phyloP scores from a whole-genome alignment of 2,329 filamentous ascomycete genomes.

The Madurella mycetomatis region DNA sequence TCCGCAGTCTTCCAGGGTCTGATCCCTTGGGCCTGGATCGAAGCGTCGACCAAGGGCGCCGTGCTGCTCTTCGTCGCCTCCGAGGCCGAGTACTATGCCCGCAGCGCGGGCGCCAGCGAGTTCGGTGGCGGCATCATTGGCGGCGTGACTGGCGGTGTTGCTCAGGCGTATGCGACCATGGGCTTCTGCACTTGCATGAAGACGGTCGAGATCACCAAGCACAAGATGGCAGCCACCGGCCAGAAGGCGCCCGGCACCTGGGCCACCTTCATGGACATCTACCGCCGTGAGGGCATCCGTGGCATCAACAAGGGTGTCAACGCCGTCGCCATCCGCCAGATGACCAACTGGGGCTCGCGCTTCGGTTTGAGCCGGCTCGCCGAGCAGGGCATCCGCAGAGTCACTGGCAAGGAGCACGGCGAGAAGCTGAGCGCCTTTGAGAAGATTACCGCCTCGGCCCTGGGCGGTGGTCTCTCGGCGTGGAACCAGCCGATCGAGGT shows the following conservation, averaged over 20 bases:
- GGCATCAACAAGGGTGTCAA: conserved; percentile 99
- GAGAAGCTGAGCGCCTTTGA: conserved; percentile 75
- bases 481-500: conserved; percentile 99
- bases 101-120: conserved; percentile 73
- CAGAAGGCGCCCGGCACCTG: conserved; percentile 87
- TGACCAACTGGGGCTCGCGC: conserved; percentile 97
- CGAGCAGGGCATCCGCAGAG: conserved; percentile 77
- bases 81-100: conserved; percentile 94
- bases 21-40: conserved; percentile 99
- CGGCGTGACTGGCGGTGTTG: conserved; percentile 90
- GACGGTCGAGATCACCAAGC: conserved; percentile 98
- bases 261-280: conserved; percentile 95
- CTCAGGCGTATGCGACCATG: conserved; percentile 99
- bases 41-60: conserved; percentile 98
- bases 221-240: conserved; percentile 83
- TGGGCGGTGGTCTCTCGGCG: conserved; percentile 91
- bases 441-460: conserved; percentile 80
- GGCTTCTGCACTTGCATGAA: conserved; percentile 99
- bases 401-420: conserved; percentile 72
- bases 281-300: conserved; percentile 84
- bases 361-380: conserved; percentile 92
- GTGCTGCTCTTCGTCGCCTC: conserved; percentile 98
- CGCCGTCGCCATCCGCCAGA: conserved; percentile 95
- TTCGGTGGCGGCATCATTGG: conserved; percentile 86
- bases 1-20: conserved; percentile 95